Evolutionary conservation across 2,329 filamentous ascomycete genomes (phyloP), one percentile per base, ranked within the genome.

Genomic region (Aspergillus terreus): DNA sequence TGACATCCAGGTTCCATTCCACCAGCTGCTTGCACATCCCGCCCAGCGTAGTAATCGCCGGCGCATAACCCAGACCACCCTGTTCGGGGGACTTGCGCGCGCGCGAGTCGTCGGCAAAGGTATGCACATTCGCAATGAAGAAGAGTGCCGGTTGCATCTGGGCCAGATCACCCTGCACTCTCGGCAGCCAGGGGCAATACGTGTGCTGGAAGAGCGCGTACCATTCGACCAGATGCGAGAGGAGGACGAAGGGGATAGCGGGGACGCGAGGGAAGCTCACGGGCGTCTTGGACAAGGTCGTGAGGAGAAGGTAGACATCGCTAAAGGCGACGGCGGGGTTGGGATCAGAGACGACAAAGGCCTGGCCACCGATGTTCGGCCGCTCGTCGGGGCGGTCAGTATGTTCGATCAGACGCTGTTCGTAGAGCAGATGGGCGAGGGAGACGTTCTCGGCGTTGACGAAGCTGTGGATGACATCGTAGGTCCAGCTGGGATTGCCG

Each of bases 361-460:
- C 71, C 33, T 76, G 70, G 25, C 78, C 79, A 41, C 70, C 68
- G 14, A 66, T 65, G 41, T 71, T 56, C 42, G 72, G 66, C 1
- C 61, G 54, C 4, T 35, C 32, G 33, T 54, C 52, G 2, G 50
- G 47, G 14, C 44, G 55, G 17, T 51, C 36, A 11, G 58, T 58
- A 15, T 68, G 65, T 21, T 71, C 65, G 27, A 79, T 56, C 1
- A 84, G 71, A 5, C 76, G 76, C 15, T 74, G 72, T 63, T 82
- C 80, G 62, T 79, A 78, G 21, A 75, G 68, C 4, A 82, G 68
- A 57, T 83, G 80, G 4, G 75, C 79, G 15, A 82, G 65, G 9
- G 79, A 78, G 53, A 80, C 76, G 63, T 83, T 82, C 49, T 76
- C 73, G 4, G 71, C 72, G 54, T 76, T 70, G 44, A 79, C 75